These are phyloP conservation scores for Pelargonium nanum DNA, from an alignment of 345 rosid species.

Conservation along the genomic window DNA sequence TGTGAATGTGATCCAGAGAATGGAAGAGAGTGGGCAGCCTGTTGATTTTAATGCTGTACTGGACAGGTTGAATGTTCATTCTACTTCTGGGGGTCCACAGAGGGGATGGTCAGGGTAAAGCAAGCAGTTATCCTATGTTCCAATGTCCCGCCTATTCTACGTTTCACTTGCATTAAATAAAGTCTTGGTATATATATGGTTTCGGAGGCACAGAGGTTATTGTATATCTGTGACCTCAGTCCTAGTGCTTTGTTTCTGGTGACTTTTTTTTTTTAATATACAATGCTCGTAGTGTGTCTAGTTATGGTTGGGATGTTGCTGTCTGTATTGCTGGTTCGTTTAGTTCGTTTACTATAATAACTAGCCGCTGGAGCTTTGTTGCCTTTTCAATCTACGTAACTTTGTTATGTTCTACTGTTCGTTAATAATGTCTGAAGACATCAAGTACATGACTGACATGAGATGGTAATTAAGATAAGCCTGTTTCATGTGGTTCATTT, in stretches of 20 bases:
- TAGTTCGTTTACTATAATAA: too few species aligned
- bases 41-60: conserved; percentile 80
- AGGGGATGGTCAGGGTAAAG: conserved; percentile 58
- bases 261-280: too few species aligned
- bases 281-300: too few species aligned
- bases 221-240: conserved; percentile 1
- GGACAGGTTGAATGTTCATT: conserved; percentile 56
- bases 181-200: not conserved
- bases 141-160: not conserved
- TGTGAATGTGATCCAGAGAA: conserved; percentile 65
- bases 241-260: not conserved
- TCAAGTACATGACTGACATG: too few species aligned
- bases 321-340: too few species aligned
- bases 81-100: conserved; percentile 63
- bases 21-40: conserved; percentile 89
- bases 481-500: too few species aligned
- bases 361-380: too few species aligned
- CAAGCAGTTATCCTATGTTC: not conserved
- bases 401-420: too few species aligned
- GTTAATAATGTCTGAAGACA: too few species aligned
- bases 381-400: too few species aligned
- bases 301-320: too few species aligned
- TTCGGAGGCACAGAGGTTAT: not conserved
- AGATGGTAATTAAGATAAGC: too few species aligned
- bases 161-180: conserved; percentile 15